Base-by-base conservation (phyloP, 2,329 filamentous ascomycete species). In the Cladorrhinum sp. region DNA sequence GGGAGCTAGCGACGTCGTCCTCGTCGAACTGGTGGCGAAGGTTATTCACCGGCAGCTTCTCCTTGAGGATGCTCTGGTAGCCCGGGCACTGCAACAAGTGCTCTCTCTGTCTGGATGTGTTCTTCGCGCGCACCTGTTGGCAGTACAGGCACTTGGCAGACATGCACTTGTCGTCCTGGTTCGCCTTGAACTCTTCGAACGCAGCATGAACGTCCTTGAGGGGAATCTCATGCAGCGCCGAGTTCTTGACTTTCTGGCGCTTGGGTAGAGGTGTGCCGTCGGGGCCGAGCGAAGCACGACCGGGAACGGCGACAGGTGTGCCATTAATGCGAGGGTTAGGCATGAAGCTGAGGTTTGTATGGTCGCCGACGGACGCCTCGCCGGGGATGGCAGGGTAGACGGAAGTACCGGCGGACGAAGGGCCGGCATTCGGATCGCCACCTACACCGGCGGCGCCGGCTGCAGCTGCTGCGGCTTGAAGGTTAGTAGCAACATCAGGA, bases 101-200 rank as follows among this genome's bases (percentile, higher is more conserved):
- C 52, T 69, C 67, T 12, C 67, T 56, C 59, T 69, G 67, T n/a
- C 67, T 54, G 10, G 67, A 69, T 13, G 66, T 69, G 52, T 69
- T 69, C 59, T 69, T 69, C 1, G 67, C 67, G 2, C 67, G 65
- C 13, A 65, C 59, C 27, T 68, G 62, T 53, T 58, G 57, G 64
- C 67, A 69, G 57, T 66, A 65, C 6, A 55, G 58, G 59, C 67
- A 69, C 1, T 63, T 45, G 5, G 61, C 67, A 12, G 62, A 64
- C 38, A 66, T 22, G 51, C 64, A 66, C 60, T 69, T 69, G 56
- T 68, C 66, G 25, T 64, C 65, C 4, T 64, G 63, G 29, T 68
- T 68, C 10, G 60, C 63, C 13, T 61, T 61, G 57, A 67, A 67
- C 63, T 69, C 67, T 10, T 60, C 66, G 16, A 69, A 69, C 18